Evolutionary conservation across 306 rosid genomes (phyloP).

Genomic region (Dalbergia cochinchinensis): DNA sequence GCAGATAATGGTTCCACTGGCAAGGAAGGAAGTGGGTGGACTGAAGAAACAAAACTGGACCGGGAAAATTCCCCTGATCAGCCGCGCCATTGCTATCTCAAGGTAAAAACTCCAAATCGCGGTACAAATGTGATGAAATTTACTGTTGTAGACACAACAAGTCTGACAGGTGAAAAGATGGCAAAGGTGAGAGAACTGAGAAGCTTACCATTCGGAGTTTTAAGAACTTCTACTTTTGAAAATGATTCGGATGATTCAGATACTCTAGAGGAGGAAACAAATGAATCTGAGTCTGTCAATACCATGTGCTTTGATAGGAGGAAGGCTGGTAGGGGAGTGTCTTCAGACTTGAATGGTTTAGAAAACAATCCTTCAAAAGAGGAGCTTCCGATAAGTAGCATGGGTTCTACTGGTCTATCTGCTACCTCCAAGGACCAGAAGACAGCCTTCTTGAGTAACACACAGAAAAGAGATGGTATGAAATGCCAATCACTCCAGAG

Average conservation of each 20-base stretch:
- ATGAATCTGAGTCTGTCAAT: constrained; percentile 57
- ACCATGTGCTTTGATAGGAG: constrained; percentile 51
- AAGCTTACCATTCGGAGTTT: constrained; percentile 68
- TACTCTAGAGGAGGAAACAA: constrained; percentile 54
- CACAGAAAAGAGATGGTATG: constrained; percentile 38
- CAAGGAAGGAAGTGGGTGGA: constrained; percentile 67
- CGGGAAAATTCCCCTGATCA: constrained; percentile 65
- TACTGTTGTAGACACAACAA: constrained; percentile 93
- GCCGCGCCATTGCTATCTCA: constrained; percentile 85
- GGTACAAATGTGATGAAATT: constrained; percentile 63
- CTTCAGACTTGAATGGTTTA: constrained; percentile 47
- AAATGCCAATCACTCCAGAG: constrained; percentile 51
- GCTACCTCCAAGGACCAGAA: constrained; percentile 45
- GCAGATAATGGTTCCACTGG: constrained; percentile 47
- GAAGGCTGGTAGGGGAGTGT: constrained; percentile 44
- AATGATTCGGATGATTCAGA: constrained; percentile 55
- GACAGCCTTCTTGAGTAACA: constrained; percentile 37
- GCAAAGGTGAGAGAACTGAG: constrained; percentile 69
- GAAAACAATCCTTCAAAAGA: constrained; percentile 51
- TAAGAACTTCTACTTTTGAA: constrained; percentile 48
- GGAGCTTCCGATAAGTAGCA: constrained; percentile 49
- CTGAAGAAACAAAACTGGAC: constrained; percentile 53
- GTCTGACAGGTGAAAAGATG: constrained; percentile 59
- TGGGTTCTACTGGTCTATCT: constrained; percentile 41
- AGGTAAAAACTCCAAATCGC: constrained; percentile 71